Evolutionary conservation across 2,329 filamentous ascomycete species (phyloP).

Genomic region (Setomelanomma holmii): DNA sequence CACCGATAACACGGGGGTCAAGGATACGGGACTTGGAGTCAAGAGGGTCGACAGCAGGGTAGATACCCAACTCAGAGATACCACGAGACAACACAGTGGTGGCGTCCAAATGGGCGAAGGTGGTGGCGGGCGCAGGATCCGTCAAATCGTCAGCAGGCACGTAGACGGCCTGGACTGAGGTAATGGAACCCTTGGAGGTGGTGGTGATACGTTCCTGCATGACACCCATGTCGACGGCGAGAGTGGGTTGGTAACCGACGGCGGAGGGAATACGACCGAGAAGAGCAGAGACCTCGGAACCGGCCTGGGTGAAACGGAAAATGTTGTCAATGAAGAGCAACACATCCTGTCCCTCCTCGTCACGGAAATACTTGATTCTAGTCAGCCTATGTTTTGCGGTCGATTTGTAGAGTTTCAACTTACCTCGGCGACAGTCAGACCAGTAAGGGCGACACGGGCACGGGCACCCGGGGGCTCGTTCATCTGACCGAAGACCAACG

Average conservation of each 20-base stretch:
- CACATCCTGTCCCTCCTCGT: constrained; percentile 88
- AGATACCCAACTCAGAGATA: constrained; percentile 99
- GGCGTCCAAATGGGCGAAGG: constrained; percentile 99
- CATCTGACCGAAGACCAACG: constrained; percentile 99
- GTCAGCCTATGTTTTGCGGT: constrained; percentile 57
- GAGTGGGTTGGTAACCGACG: constrained; percentile 83
- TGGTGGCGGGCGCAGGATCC: constrained; percentile 98
- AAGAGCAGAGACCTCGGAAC: constrained; percentile 99
- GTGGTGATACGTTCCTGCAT: constrained; percentile 99
- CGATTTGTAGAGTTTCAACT: neutral
- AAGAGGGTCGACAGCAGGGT: constrained; percentile 99
- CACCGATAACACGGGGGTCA: constrained; percentile 96
- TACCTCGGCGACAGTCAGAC: constrained; percentile 61
- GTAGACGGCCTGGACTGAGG: constrained; percentile 99
- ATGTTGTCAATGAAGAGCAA: constrained; percentile 99
- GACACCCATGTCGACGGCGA: constrained; percentile 45
- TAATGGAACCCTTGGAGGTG: constrained; percentile 99
- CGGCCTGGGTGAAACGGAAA: constrained; percentile 99
- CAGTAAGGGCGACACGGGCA: constrained; percentile 99
- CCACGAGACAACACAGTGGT: constrained; percentile 99
- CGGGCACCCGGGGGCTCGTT: constrained; percentile 99
- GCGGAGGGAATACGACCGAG: constrained; percentile 99
- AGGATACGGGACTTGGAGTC: constrained; percentile 99
- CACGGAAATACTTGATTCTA: constrained; percentile 75
- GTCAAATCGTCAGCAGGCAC: constrained; percentile 99